Conservation (phyloP, 441 rosid genomes). For the Erysimum cheiri region DNA sequence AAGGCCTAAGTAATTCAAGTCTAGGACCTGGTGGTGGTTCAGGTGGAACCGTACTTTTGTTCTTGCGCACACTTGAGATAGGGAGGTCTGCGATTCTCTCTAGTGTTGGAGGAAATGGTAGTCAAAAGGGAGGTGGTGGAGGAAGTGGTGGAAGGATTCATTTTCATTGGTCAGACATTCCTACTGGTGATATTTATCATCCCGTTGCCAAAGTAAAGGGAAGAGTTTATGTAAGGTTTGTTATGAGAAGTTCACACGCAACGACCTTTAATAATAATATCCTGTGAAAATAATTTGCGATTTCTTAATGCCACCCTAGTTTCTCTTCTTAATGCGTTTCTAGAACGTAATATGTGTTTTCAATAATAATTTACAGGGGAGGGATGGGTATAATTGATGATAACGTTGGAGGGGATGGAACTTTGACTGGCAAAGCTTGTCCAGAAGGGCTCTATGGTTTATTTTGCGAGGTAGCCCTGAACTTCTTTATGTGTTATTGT, state of each 20-base stretch:
- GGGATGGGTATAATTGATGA: constrained; percentile 75
- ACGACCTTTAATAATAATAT: not conserved
- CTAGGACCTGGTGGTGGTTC: constrained; percentile 95
- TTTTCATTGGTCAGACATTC: constrained; percentile 89
- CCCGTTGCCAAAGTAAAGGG: constrained; percentile 86
- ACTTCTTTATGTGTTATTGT: constrained; percentile 2
- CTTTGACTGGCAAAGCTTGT: constrained; percentile 88
- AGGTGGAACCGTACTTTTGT: constrained; percentile 91
- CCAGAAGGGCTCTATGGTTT: constrained; percentile 88
- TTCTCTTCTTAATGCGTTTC: constrained; percentile 7
- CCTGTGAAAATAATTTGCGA: not conserved
- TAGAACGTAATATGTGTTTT: constrained; percentile 2
- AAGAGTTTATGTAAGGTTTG: constrained; percentile 73
- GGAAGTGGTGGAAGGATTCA: constrained; percentile 98
- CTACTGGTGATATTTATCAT: constrained; percentile 77
- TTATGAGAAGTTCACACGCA: constrained; percentile 21
- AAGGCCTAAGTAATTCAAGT: constrained; percentile 49
- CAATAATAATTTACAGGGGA: constrained; percentile 58
- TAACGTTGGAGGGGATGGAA: constrained; percentile 72
- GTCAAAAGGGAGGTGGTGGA: constrained; percentile 83
- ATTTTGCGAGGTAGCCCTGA: constrained; percentile 72
- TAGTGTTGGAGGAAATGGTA: constrained; percentile 84
- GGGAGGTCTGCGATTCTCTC: constrained; percentile 67
- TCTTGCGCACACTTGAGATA: constrained; percentile 61
- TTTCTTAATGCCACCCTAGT: not conserved